Percentiles rank a stretch among this genome's conserved stretches.
These are phyloP conservation scores for Pseudotsuga menziesii DNA, from an alignment of 75 land plant genomes.

Conservation along the genomic window DNA sequence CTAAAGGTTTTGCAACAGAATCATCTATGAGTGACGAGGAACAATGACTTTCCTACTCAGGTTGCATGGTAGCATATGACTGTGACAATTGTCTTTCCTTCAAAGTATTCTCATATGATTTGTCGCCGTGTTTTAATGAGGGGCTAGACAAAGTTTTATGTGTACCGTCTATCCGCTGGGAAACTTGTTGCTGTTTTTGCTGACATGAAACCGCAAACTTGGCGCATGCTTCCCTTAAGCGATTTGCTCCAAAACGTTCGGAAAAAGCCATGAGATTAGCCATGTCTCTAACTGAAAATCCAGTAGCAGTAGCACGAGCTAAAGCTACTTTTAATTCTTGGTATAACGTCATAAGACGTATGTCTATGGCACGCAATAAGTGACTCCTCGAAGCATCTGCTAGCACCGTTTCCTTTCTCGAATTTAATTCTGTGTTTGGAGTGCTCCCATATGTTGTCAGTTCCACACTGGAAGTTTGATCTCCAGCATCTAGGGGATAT, in stretches of 20 bases:
- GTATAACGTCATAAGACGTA: constrained; percentile 40
- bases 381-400: constrained; percentile 42
- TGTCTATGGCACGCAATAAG: constrained; percentile 65
- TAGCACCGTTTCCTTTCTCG: not conserved
- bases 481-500: not conserved
- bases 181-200: not conserved
- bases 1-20: constrained; percentile 7
- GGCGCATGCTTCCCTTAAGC: not conserved
- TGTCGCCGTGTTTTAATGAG: no score
- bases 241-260: constrained; percentile 33
- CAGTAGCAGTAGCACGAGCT: constrained; percentile 33
- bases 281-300: constrained; percentile 28
- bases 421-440: not conserved
- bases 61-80: constrained; percentile 5
- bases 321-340: constrained; percentile 43
- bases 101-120: not conserved
- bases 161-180: not conserved
- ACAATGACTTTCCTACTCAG: constrained; percentile 4
- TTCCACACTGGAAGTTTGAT: no score
- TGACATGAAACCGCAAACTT: not conserved
- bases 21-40: not conserved
- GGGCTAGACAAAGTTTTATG: not conserved
- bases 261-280: constrained; percentile 42
- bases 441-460: no score
- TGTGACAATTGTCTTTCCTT: not conserved